Evolutionary conservation across 805 yeast genomes (phyloP), one percentile per base, ranked within the genome.

Genomic region (Metschnikowia picachoensis): DNA sequence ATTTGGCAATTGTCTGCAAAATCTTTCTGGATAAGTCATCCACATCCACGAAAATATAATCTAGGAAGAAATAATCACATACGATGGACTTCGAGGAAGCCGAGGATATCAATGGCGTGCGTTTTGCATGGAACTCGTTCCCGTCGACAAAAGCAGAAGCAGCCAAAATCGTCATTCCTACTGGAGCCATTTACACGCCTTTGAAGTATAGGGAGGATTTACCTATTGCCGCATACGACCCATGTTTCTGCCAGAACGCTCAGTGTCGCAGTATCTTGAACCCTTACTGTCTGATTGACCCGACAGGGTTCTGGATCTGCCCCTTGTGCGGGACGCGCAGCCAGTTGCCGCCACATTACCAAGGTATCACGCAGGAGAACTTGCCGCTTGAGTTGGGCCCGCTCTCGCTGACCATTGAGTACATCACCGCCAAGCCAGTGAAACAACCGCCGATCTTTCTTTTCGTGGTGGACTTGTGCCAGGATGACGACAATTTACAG

Each of bases 111-210:
- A 72, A 72, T 60, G 76, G 77, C 27, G 67, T 72, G 34, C 70
- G 77, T 46, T 68, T 67, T 41, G 66, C 76, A 12, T 67, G 86
- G 83, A 70, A 74, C 71, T 85, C 87, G 35, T 83, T 92, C 59
- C 99, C 99, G 28, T 82, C 87, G 35, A 84, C 96, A 33, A 82
- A 90, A 56, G 80, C 82, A 35, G 98, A 94, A 66, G 94, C 96
- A 15, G 83, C 84, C 58, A 85, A 94, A 56, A 85, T 90, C 60
- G 95, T 92, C 15, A 91, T 94, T 30, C 99, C 99, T 11, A 83
- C 94, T 32, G 96, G 97, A 35, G 85, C 96, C 46, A 71, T 94
- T 51, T 94, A 90, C 73, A 91, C 97, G n/a, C 99, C 99, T 8
- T 77, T 94, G 57, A 82, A 88, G 59, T 80, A 80, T 47, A 79